Base-by-base conservation (phyloP, 148 eudicot species). In the Chenopodium suecicum region DNA sequence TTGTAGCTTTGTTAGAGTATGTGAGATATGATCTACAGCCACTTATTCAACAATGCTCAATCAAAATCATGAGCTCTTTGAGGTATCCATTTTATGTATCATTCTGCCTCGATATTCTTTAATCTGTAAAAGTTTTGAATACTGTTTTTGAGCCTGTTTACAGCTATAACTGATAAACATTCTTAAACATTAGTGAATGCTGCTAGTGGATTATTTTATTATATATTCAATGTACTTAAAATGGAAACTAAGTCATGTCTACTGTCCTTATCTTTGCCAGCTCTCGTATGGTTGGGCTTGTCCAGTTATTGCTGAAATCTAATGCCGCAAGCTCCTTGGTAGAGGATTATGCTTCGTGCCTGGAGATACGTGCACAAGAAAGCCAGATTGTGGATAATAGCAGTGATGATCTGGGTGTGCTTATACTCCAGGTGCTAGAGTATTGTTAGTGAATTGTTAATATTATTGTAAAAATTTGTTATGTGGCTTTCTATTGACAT, bases 281-380 rank as follows among this genome's bases (percentile, higher is more conserved):
- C 82, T 90, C 93, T 88, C 92, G 99, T 34, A 89, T 94, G 91
- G 94, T 88, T 83, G 99, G 95, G 84, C 95, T 94, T 69, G 92
- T 92, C 72, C 95, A 85, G 79, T 87, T 96, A 88, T 90, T 96
- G 73, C 71, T 94, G 67, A 92, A 96, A 87, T 87, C 90, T 48
- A 90, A 86, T 88, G 89, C 95, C 82, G 97, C 97, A 22, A 89
- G 82, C 78, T 85, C 90, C 67, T 88, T 96, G 92, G 88, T 91
- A 75, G 98, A 94, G 90, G 99, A 96, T 85, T 96, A 96, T 83
- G 99, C 99, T 83, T 91, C 98, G 65, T 96, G 99, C 81, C 86
- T 96, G 67, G 99, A 96, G 92, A 84, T 90, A 52, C 86, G 99
- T 81, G 89, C 97, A 46, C 95, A 96, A 83, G 99, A 94, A 81